Evolutionary conservation across 495 filamentous ascomycete species (phyloP), one percentile per base, ranked within the genome.

Genomic region (Penicillium cosmopolitanum): DNA sequence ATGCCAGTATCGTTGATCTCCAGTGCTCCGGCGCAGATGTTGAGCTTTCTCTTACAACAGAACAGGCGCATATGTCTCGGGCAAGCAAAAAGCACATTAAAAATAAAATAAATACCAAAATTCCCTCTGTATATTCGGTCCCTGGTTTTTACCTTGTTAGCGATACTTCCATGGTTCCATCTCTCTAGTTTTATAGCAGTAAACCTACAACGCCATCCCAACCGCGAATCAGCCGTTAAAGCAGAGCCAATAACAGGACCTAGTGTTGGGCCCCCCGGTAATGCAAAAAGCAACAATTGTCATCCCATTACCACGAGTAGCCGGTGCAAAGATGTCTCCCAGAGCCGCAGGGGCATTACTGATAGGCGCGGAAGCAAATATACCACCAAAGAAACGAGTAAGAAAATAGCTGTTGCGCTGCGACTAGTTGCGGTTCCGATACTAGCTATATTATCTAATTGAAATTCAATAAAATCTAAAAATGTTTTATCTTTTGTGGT

Each of bases 301-400:
- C 7, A 82, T 66, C 0, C 82, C 80, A 1, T 72, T 67, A 0
- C 79, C 74, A 13, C 74, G 60, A 6, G 68, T 58, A 19, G 64
- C 61, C 51, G 64, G 62, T 10, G 60, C 59, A 55, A 69, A 84
- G 21, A 85, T 78, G 58, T 86, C 83, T 0, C 77, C 81, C 5
- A 85, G 60, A 0, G 77, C 77, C 1, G 77, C 83, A 3, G 67
- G 70, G 12, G 77, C 78, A 51, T 77, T 73, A 38, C 77, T 79
- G 8, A 82, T 66, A 3, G 80, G 76, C 4, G 73, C 76, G 2
- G 76, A 78, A 5, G 73, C 79, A 58, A 82, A 81, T n/a, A 83
- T 57, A 0, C 81, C 81, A 0, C 65, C 68, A 47, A 83, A 79
- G 46, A 78, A 82, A 1, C 79, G 72, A 5, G 73, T 76, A 6